Evolutionary conservation across 164 flowering plant genomes (phyloP).

Genomic region (Umbilicus rupestris): DNA sequence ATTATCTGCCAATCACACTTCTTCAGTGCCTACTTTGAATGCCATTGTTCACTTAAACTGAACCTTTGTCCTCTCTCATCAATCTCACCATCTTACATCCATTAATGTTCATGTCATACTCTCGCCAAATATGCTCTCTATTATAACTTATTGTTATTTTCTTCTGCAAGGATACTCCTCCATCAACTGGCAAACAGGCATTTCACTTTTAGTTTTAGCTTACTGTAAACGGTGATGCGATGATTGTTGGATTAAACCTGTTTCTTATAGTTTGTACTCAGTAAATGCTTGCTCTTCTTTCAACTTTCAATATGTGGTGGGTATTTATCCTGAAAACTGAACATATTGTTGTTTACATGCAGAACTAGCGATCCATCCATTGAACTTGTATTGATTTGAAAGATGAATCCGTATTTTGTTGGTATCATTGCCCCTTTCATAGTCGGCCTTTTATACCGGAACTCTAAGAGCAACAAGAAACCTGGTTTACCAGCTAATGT

Average conservation of each 20-base stretch:
- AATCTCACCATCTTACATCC: slow-evolving; percentile 7
- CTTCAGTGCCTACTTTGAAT: no score
- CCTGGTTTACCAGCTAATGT: slow-evolving; percentile 72
- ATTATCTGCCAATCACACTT: no score
- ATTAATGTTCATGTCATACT: no score
- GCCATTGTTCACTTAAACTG: background rate
- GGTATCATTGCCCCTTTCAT: slow-evolving; percentile 73
- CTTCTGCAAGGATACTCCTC: no score
- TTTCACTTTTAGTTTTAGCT: background rate
- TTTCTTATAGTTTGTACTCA: background rate
- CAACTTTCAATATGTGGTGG: background rate
- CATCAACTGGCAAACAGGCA: no score
- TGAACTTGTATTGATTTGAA: background rate
- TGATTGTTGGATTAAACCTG: background rate
- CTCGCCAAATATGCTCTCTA: no score
- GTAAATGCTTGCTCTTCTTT: background rate
- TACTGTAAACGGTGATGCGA: background rate
- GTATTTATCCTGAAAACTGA: no score
- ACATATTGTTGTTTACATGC: background rate
- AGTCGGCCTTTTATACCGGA: slow-evolving; percentile 42
- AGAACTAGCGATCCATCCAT: background rate
- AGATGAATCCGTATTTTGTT: slow-evolving; percentile 58
- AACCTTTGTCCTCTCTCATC: slow-evolving; percentile 8
- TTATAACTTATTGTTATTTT: no score
- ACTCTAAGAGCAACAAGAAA: slow-evolving; percentile 41